Evolutionary conservation across 2,329 filamentous ascomycete species (phyloP).

Genomic region (Stachybotrys echinatus): DNA sequence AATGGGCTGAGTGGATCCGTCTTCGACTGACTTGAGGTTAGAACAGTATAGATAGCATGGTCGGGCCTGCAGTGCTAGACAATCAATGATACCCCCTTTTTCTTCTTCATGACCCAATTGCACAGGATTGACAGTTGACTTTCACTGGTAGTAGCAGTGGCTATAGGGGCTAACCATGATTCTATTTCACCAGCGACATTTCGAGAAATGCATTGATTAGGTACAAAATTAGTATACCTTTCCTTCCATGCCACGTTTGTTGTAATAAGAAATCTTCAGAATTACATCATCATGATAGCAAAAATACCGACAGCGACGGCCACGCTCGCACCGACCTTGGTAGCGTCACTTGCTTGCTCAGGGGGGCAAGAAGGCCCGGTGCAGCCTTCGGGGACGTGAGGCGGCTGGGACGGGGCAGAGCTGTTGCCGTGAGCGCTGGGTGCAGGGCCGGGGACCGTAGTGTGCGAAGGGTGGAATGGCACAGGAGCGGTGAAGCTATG

Average conservation of each 20-base stretch:
- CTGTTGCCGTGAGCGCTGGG: constrained; percentile 3
- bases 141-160: too few relatives aligned
- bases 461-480: background rate
- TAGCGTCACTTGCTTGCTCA: constrained; percentile 6
- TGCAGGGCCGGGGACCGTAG: constrained; percentile 1
- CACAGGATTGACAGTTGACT: too few relatives aligned
- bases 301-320: constrained; percentile 5
- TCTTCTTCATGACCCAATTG: background rate
- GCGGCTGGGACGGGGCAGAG: constrained; percentile 1
- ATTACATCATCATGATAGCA: constrained; percentile 7
- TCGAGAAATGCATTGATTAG: too few relatives aligned
- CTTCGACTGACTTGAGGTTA: constrained; percentile 22
- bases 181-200: too few relatives aligned
- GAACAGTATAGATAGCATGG: background rate
- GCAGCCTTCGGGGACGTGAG: constrained; percentile 2
- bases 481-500: background rate
- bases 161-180: too few relatives aligned
- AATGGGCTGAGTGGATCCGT: constrained; percentile 50
- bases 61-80: background rate
- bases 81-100: background rate
- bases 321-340: constrained; percentile 7
- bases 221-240: too few relatives aligned
- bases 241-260: too few relatives aligned
- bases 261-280: too few relatives aligned
- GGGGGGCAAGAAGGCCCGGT: constrained; percentile 1